These are phyloP conservation scores for Schoenoplectus triqueter DNA, from an alignment of 202 grass and related monocot genomes.

Conservation along the genomic window DNA sequence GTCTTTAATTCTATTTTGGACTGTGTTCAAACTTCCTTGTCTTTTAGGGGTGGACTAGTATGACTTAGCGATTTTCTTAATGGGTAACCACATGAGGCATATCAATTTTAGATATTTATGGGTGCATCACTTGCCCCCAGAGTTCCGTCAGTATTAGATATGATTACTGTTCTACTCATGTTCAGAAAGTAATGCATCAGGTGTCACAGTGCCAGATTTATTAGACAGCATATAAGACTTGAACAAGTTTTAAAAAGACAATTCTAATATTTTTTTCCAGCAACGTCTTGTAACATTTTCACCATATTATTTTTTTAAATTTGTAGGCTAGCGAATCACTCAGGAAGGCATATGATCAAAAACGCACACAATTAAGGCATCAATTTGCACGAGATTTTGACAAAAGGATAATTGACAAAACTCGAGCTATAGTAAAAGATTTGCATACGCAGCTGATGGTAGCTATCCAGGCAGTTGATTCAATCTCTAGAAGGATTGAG, in stretches of 20 bases:
- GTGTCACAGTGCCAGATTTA: no score
- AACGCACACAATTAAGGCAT: constrained; percentile 50
- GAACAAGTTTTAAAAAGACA: neutral
- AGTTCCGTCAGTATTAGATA: neutral
- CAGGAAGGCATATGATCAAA: constrained; percentile 58
- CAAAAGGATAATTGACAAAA: constrained; percentile 56
- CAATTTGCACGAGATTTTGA: constrained; percentile 53
- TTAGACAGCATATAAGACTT: neutral
- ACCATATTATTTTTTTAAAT: constrained; percentile 36
- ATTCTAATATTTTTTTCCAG: no score
- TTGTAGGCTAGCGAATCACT: constrained; percentile 54
- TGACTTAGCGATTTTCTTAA: no score
- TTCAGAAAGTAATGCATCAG: neutral
- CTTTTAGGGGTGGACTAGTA: no score
- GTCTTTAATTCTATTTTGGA: neutral
- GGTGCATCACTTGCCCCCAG: neutral
- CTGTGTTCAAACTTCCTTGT: no score
- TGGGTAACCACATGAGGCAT: no score
- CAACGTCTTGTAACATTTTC: no score
- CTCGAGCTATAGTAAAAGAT: constrained; percentile 54
- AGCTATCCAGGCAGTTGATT: constrained; percentile 50
- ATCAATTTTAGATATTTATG: neutral
- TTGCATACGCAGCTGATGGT: constrained; percentile 57
- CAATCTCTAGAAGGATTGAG: constrained; percentile 64
- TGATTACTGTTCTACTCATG: neutral